Evolutionary conservation across 164 flowering plant genomes (phyloP), one percentile per base, ranked within the genome.

Genomic region (Protea cynaroides): DNA sequence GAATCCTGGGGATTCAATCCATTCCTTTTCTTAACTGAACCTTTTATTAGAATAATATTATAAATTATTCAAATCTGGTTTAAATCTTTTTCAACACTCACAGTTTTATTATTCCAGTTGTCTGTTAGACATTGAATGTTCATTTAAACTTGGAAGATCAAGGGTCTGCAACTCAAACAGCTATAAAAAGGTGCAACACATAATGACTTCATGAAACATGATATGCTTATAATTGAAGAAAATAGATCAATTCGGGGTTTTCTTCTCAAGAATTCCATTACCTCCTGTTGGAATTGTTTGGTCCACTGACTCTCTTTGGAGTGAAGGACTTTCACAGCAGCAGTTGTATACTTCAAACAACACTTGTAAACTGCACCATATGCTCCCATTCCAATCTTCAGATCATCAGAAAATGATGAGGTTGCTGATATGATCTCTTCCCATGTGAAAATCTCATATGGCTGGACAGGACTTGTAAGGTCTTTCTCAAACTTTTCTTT

Each of bases 271-370:
- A 58, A 24, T 76, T 40, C 8, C 46, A 40, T 40, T 40, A 88
- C 98, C 97, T 93, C 98, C 58, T 84, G 87, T 61, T 76, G 88
- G 71, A 90, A 93, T 75, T 93, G 85, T 75, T 79, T 83, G 56
- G 64, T 69, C 23, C 66, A 69, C n/a, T 65, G 66, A 37, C 53
- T 76, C 53, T 81, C 93, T 58, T 66, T 69, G 19, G 90, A 66
- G 74, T 82, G 92, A 43, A 88, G 87, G 69, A 88, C 83, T 73
- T 93, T 93, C 21, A 87, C 91, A 10, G 97, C 98, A 17, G 78
- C 92, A 49, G 79, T 71, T 8, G 87, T 82, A 58, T 90, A 86
- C 68, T 81, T 84, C 64, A 93, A 75, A 63, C 37, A 80, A 78
- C 96, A 79, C 72, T 82, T 90, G 37, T 90, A 93, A 44, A 93